These are phyloP conservation scores for Tetraselmis striata DNA, from an alignment of 139 green algal genomes.

Conservation along the genomic window DNA sequence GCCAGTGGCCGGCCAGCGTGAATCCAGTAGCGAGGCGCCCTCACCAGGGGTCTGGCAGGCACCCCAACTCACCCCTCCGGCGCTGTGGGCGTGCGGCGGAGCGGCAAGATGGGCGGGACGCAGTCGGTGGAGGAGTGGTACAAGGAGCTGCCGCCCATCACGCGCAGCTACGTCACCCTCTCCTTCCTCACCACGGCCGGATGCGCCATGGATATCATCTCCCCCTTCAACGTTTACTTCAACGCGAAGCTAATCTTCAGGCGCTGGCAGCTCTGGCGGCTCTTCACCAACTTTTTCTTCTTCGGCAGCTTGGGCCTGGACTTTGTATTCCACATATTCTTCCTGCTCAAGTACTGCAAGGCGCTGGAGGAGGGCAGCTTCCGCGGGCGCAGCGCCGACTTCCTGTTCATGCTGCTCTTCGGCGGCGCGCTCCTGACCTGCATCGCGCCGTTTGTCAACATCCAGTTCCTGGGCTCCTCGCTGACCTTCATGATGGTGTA, in stretches of 20 bases:
- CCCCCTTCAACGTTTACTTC: conserved; percentile 95
- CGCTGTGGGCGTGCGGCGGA: too few relatives aligned
- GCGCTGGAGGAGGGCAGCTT: conserved; percentile 94
- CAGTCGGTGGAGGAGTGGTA: conserved; percentile 85
- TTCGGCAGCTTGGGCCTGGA: conserved; percentile 93
- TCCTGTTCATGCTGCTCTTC: conserved; percentile 97
- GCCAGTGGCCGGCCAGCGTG: too few relatives aligned
- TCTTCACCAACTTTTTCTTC: conserved; percentile 98
- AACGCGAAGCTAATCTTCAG: conserved; percentile 85
- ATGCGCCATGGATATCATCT: conserved; percentile 93
- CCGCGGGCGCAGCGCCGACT: conserved; percentile 83
- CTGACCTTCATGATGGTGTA: conserved; percentile 99
- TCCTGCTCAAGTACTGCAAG: conserved; percentile 95
- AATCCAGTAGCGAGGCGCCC: too few relatives aligned
- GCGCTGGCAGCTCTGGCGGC: conserved; percentile 84
- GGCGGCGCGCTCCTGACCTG: conserved; percentile 69
- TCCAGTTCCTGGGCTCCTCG: conserved; percentile 91
- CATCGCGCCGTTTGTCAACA: conserved; percentile 82
- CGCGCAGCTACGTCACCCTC: conserved; percentile 88
- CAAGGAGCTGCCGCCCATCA: conserved; percentile 87
- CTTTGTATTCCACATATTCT: conserved; percentile 99
- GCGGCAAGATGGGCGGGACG: neutral
- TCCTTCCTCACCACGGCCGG: conserved; percentile 88
- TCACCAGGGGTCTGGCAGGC: too few relatives aligned
- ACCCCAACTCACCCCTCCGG: too few relatives aligned